Percentiles rank a stretch among this genome's conserved stretches.
phyloP scores from a whole-genome alignment of 2,329 filamentous ascomycete species.

The Cadophora malorum region DNA sequence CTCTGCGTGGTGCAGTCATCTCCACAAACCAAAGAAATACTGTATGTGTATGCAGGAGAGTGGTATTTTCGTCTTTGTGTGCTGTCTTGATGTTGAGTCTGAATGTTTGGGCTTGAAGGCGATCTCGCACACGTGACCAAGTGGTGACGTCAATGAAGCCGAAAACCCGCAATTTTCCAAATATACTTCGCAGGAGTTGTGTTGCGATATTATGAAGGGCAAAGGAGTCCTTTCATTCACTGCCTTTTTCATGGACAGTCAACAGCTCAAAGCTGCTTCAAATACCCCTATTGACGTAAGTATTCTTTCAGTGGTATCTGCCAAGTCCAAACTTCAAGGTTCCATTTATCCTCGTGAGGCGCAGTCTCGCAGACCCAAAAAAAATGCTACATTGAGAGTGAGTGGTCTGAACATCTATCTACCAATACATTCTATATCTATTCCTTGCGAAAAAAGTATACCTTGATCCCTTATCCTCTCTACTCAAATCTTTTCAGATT shows the following conservation, averaged over 20 bases:
- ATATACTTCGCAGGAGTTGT: neutral
- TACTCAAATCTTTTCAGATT: neutral
- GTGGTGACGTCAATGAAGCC: conserved; percentile 15
- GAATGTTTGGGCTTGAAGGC: neutral
- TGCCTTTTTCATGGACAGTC: neutral
- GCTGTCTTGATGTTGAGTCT: neutral
- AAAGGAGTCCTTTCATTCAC: neutral
- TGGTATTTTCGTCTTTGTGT: neutral
- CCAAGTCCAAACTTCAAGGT: neutral
- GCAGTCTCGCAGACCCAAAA: neutral
- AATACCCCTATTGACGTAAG: neutral
- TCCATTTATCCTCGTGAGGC: neutral
- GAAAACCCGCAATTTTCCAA: neutral
- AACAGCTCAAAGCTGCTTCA: neutral
- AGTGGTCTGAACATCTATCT: neutral
- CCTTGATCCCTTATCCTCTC: neutral
- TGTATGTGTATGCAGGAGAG: neutral
- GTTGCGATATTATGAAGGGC: neutral
- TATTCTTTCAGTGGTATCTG: neutral
- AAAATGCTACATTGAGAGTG: neutral
- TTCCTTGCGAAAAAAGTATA: neutral
- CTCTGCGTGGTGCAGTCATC: conserved; percentile 14
- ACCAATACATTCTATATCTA: neutral
- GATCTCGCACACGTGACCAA: neutral
- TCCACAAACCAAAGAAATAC: neutral